Evolutionary conservation across 2,329 filamentous ascomycete genomes (phyloP), one percentile per base, ranked within the genome.

Genomic region (Tolypocladium tundrense): DNA sequence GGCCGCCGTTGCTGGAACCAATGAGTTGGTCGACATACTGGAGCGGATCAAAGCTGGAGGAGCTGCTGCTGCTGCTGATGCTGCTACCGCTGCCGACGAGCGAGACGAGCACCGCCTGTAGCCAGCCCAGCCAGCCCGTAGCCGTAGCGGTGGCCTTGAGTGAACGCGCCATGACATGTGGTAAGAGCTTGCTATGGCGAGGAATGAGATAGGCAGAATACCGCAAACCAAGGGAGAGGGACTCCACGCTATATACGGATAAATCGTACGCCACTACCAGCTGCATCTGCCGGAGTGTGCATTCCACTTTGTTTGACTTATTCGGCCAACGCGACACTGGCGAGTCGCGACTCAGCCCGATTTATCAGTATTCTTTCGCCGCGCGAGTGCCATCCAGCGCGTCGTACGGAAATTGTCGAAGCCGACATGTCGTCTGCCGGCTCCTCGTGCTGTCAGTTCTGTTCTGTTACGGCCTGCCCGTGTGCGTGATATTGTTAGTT

Each of bases 1-100:
- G 76, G 48, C 75, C 77, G 19, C 62, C 65, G 5, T 62, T 61
- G 54, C 31, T 59, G 10, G 64, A 58, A n/a, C 65, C 65, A 48
- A 80, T 71, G 45, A 80, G 69, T 10, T 69, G 71, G 58, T 74
- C 68, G 48, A 74, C 69, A 9, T 65, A 68, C 24, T 60, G 55
- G n/a, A 70, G 55, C 9, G 64, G 65, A 53, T 70, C 66, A 21
- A 63, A 64, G n/a, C 79, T 19, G 6, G 45, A 37, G n/a, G 8
- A n/a, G 48, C 14, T 31, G 13, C 14, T 27, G 14, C 11, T 51
- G 48, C 48, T 27, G 24, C 2, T 27, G 48, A 7, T 31, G 13
- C 6, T 27, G 14, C 11, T 51, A 27, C 48, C 16, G 27, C 48
- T n/a, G 27, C 16, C 8, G 16, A n/a, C 8, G 27, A 33, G 16